These are phyloP conservation scores for Tuber magnatum DNA, from an alignment of 495 filamentous ascomycete genomes.

Conservation along the genomic window DNA sequence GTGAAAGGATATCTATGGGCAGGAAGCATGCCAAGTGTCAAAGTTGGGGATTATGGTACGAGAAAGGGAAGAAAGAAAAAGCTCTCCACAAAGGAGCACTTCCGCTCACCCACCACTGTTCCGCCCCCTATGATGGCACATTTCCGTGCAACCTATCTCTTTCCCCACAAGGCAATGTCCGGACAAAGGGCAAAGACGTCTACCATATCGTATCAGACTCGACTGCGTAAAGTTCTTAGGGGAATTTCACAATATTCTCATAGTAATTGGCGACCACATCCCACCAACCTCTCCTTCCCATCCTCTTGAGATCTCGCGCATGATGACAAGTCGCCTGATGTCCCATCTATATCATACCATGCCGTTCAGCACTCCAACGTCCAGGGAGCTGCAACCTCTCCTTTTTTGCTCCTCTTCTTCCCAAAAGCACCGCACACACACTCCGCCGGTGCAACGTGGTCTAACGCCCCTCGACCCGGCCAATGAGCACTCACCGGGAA, in stretches of 20 bases:
- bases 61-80: background rate
- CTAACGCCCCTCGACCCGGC: background rate
- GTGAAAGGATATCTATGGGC: background rate
- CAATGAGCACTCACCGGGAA: background rate
- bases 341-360: background rate
- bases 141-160: background rate
- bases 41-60: background rate
- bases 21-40: background rate
- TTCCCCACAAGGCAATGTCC: background rate
- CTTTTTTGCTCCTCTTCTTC: background rate
- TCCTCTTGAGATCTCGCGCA: background rate
- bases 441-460: no score
- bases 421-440: background rate
- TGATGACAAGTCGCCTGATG: background rate
- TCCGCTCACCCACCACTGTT: no score
- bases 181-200: background rate
- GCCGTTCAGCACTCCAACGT: background rate
- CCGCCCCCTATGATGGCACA: no score
- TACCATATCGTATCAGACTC: background rate
- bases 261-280: background rate
- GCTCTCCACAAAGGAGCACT: background rate
- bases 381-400: no score
- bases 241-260: background rate
- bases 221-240: background rate
- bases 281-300: background rate